Percentiles rank a stretch among this genome's conserved stretches.
phyloP scores from a whole-genome alignment of 345 rosid species.

The Lenwebbia sp. region DNA sequence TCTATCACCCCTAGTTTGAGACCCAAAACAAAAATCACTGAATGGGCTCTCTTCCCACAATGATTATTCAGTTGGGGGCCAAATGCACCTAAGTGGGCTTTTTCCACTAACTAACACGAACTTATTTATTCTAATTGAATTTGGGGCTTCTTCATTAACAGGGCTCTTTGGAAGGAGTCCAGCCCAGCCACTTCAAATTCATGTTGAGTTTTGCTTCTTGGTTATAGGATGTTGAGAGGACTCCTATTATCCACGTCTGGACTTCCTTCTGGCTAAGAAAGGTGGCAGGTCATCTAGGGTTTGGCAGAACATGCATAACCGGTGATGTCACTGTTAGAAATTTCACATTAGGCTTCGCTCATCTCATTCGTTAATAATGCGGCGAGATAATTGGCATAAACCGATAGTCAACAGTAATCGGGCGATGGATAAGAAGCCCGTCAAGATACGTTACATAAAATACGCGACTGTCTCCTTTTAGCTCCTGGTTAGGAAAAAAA shows the following conservation, averaged over 20 bases:
- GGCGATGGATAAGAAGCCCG: neutral
- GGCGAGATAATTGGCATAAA: neutral
- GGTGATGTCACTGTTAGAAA: neutral
- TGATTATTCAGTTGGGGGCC: neutral
- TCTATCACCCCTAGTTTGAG: neutral
- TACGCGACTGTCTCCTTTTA: accelerated
- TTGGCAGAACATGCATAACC: neutral
- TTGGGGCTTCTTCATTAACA: no score
- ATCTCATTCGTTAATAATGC: no score
- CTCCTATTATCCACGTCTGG: neutral
- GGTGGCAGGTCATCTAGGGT: neutral
- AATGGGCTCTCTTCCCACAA: neutral
- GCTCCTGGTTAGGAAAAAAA: no score
- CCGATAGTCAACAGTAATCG: neutral
- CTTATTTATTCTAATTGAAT: neutral
- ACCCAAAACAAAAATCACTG: neutral
- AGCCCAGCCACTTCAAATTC: neutral
- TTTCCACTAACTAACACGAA: neutral
- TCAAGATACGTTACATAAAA: neutral
- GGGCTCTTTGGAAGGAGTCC: no score
- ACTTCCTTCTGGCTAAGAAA: neutral
- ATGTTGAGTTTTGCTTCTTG: neutral
- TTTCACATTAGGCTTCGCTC: neutral
- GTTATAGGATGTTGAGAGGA: neutral
- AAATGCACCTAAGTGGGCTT: neutral